phyloP scores from a whole-genome alignment of 345 rosid genomes.

The Euphorbia pulcherrima region DNA sequence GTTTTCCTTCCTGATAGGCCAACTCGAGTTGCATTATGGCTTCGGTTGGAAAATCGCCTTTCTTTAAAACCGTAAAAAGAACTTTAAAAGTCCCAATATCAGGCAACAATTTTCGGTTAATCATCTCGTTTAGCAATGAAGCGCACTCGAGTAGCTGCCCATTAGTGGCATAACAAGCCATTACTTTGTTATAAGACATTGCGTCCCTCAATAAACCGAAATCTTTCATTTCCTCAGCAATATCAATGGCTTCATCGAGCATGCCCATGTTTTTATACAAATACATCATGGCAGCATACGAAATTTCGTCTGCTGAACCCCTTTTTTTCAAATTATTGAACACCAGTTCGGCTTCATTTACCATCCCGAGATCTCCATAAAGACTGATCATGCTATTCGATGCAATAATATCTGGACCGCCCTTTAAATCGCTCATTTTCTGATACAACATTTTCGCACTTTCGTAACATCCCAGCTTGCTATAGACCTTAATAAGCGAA shows the following conservation, averaged over 20 bases:
- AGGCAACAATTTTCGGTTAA: constrained; percentile 50
- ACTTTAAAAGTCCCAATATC: constrained; percentile 60
- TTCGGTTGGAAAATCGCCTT: constrained; percentile 67
- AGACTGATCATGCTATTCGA: constrained; percentile 73
- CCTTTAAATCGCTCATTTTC: constrained; percentile 57
- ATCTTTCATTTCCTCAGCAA: constrained; percentile 81
- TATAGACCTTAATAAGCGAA: constrained; percentile 75
- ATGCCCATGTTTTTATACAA: constrained; percentile 75
- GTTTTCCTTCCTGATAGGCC: constrained; percentile 57
- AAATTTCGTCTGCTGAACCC: constrained; percentile 61
- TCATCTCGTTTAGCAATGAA: constrained; percentile 74
- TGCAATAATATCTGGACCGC: constrained; percentile 67
- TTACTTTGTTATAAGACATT: constrained; percentile 60
- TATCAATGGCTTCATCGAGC: constrained; percentile 75
- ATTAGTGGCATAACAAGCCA: constrained; percentile 64
- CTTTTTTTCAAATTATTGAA: constrained; percentile 50
- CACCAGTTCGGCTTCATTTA: constrained; percentile 62
- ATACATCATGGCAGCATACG: constrained; percentile 79
- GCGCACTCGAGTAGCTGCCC: constrained; percentile 67
- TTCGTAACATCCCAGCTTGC: constrained; percentile 68
- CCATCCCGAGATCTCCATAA: constrained; percentile 72
- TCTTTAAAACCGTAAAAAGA: constrained; percentile 60
- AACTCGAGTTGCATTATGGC: constrained; percentile 68
- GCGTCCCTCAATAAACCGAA: constrained; percentile 58
- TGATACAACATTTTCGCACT: constrained; percentile 61